Percentiles rank a stretch among this genome's conserved stretches.
These are phyloP conservation scores for Kwoniella dendrophila DNA, from an alignment of 768 basidiomycete genomes.

Conservation along the genomic window DNA sequence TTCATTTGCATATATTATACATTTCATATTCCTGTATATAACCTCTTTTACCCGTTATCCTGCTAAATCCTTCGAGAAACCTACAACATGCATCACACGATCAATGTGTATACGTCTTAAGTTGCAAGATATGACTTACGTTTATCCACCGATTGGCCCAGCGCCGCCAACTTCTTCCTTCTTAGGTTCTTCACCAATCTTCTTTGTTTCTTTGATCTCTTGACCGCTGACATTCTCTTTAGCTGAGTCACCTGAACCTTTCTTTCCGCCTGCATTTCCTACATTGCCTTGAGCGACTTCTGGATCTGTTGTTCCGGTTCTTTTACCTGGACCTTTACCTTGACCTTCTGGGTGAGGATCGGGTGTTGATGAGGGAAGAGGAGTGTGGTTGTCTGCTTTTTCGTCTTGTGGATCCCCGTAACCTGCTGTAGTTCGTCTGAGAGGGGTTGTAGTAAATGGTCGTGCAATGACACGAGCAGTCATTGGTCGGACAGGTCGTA, in stretches of 20 bases:
- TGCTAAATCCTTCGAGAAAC: background rate
- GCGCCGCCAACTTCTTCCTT: constrained; percentile 41
- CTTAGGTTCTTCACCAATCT: constrained; percentile 48
- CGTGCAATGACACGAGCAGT: constrained; percentile 7
- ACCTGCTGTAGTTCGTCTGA: constrained; percentile 34
- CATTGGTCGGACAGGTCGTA: constrained; percentile 14
- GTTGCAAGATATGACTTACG: constrained; percentile 4
- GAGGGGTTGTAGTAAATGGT: constrained; percentile 17
- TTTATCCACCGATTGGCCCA: constrained; percentile 48
- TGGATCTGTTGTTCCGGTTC: constrained; percentile 35
- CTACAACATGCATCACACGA: constrained; percentile 18
- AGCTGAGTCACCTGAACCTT: constrained; percentile 20
- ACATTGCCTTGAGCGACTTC: constrained; percentile 22
- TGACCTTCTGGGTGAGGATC: constrained; percentile 37
- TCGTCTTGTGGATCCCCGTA: constrained; percentile 51
- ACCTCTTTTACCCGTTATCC: constrained; percentile 1
- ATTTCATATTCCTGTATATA: constrained; percentile 5
- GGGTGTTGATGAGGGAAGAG: constrained; percentile 28
- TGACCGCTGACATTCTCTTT: constrained; percentile 22
- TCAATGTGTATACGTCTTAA: constrained; percentile 8
- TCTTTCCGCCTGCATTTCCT: constrained; percentile 28
- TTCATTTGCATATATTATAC: constrained; percentile 15
- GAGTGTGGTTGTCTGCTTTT: constrained; percentile 40
- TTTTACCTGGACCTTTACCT: constrained; percentile 28
- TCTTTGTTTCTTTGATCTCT: constrained; percentile 50